phyloP scores from a whole-genome alignment of 1,284 basidiomycete genomes.

The Cystobasidiaceae sp. region DNA sequence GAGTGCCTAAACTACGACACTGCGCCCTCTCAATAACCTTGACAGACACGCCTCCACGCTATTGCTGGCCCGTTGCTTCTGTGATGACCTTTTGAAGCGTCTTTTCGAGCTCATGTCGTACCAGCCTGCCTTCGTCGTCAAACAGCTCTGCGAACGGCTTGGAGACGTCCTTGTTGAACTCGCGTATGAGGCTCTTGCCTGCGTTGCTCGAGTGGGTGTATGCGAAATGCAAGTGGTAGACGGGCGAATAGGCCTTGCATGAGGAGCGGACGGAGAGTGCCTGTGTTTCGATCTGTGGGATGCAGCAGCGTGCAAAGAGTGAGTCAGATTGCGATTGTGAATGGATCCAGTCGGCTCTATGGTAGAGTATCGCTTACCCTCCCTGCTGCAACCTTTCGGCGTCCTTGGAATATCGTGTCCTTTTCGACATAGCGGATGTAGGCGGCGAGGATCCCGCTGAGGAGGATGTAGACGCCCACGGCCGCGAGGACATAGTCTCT shows the following conservation, averaged over 20 bases:
- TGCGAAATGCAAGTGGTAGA: constrained; percentile 29
- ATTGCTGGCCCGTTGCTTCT: constrained; percentile 12
- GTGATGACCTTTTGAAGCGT: constrained; percentile 30
- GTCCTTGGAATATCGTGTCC: constrained; percentile 71
- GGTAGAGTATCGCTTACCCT: constrained; percentile 50
- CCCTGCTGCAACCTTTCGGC: constrained; percentile 75
- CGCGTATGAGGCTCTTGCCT: constrained; percentile 54
- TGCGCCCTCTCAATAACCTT: too few relatives aligned
- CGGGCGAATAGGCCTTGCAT: constrained; percentile 51
- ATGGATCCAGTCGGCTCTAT: too few relatives aligned
- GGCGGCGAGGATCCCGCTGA: constrained; percentile 64
- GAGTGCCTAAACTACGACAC: too few relatives aligned
- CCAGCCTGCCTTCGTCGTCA: constrained; percentile 36
- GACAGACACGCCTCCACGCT: neutral
- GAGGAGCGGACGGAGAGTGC: constrained; percentile 65
- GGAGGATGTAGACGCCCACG: constrained; percentile 61
- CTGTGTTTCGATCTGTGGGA: constrained; percentile 76
- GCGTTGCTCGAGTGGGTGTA: constrained; percentile 52
- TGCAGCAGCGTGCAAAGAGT: too few relatives aligned
- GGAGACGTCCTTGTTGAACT: neutral
- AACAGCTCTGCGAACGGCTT: constrained; percentile 34
- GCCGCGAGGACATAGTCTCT: constrained; percentile 73
- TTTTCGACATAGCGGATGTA: constrained; percentile 77
- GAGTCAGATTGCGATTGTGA: neutral
- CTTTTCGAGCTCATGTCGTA: constrained; percentile 28